Percentiles rank a stretch among this genome's conserved stretches.
These are phyloP conservation scores for Podospora conica DNA, from an alignment of 495 filamentous ascomycete species.

Conservation along the genomic window DNA sequence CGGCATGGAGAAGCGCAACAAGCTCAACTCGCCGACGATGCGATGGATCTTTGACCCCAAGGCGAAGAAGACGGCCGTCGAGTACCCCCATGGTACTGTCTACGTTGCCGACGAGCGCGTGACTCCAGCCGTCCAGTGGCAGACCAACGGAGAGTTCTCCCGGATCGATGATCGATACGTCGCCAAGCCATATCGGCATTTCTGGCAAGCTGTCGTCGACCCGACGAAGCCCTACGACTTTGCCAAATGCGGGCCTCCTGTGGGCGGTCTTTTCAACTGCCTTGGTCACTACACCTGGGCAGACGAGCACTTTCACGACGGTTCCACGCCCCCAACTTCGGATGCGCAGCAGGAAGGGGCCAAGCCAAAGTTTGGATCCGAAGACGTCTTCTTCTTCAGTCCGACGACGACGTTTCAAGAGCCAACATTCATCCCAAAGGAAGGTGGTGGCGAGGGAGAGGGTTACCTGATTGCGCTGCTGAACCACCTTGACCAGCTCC, in stretches of 20 bases:
- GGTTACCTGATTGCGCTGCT: conserved; percentile 51
- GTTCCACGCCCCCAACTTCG: background rate
- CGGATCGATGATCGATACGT: conserved; percentile 53
- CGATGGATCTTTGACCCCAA: conserved; percentile 51
- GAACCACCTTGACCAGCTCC: conserved; percentile 46
- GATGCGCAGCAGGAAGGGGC: background rate
- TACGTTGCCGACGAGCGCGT: conserved; percentile 31
- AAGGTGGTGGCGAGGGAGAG: conserved; percentile 44
- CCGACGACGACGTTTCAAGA: conserved; percentile 51
- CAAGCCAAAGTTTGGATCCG: conserved; percentile 19
- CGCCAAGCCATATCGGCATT: conserved; percentile 47
- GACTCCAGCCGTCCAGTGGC: conserved; percentile 30
- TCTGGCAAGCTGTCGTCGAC: conserved; percentile 48
- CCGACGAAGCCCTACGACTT: conserved; percentile 42
- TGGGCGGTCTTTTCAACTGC: conserved; percentile 44
- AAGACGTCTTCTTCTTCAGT: conserved; percentile 43
- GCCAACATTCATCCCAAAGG: conserved; percentile 50
- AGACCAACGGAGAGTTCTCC: conserved; percentile 51
- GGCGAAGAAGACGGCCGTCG: conserved; percentile 20
- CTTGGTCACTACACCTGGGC: conserved; percentile 41
- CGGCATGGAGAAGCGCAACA: conserved; percentile 26
- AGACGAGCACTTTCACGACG: conserved; percentile 22
- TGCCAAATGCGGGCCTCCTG: conserved; percentile 41
- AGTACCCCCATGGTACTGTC: conserved; percentile 10
- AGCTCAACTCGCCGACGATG: conserved; percentile 42